Percentiles rank a stretch among this genome's conserved stretches.
Evolutionary conservation across 441 rosid genomes (phyloP).

Genomic region (Syzygium syzygioides): DNA sequence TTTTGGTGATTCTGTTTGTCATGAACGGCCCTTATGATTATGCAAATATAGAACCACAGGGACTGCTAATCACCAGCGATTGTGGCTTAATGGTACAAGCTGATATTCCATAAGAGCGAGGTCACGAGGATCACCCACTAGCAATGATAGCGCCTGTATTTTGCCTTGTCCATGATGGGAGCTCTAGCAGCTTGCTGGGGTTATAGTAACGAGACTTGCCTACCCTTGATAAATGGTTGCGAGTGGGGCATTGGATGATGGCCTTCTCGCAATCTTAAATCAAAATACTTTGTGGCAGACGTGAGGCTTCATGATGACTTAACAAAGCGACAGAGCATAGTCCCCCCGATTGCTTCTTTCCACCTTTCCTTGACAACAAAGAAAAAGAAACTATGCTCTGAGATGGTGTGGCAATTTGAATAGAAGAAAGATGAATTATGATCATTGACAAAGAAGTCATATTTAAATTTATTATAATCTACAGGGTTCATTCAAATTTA

Average conservation of each 20-base stretch:
- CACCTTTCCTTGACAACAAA: neutral
- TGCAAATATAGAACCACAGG: neutral
- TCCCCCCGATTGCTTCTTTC: neutral
- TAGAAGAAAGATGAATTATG: neutral
- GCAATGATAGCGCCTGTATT: neutral
- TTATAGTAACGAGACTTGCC: neutral
- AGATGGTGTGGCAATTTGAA: neutral
- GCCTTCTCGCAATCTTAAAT: neutral
- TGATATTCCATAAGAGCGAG: neutral
- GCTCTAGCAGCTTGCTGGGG: neutral
- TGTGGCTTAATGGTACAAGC: neutral
- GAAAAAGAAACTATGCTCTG: neutral
- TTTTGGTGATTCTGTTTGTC: too few relatives aligned
- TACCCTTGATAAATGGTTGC: neutral
- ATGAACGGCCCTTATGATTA: too few relatives aligned
- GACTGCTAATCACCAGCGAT: neutral
- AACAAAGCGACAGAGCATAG: neutral
- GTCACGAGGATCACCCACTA: neutral
- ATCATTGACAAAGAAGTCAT: neutral
- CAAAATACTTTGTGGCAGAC: neutral
- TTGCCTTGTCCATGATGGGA: neutral
- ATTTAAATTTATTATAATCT: neutral
- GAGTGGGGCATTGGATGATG: neutral
- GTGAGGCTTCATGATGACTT: neutral
- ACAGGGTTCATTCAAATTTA: neutral